Base-by-base conservation (phyloP, 306 rosid genomes). In the Corylus avellana region DNA sequence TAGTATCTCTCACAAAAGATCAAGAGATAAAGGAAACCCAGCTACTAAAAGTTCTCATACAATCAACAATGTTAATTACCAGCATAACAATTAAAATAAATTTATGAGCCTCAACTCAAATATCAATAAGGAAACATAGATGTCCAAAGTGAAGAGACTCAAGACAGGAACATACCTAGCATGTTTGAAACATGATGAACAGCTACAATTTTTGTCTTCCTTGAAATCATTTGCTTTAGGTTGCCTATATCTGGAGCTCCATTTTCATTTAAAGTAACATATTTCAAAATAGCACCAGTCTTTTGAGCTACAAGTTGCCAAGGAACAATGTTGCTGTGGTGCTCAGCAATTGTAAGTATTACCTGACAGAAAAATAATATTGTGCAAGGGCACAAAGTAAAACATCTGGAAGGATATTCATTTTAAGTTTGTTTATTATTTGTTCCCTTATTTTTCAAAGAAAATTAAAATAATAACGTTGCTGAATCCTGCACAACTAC, bases 321-420 rank as follows among this genome's bases (percentile, higher is more conserved):
- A 44, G 98, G 98, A 80, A 92, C 98, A 79, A 94, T 94, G 39
- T 90, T 92, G 74, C 98, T 94, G 82, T 94, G 98, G 86, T 94
- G 98, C 79, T 94, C 97, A 73, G 97, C 98, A 76, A 94, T 87
- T 20, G 97, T 92, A 70, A 92, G 89, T 49, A 94, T 71, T 82
- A 94, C 85, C 98, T 94, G 91, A 55, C 59, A 78, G 73, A 84
- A 79, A 61, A 66, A 51, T 72, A 46, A 69, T 13, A 22, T 6
- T 70, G 29, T 4, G 46, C 8, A 39, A 64, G 56, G 14, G 75
- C 27, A n/a, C 25, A 3, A 42, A n/a, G 25, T 7, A 73, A 73
- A 13, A 73, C 46, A 53, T n/a, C 29, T 0, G 56, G 11, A 16
- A 46, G 47, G 61, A 70, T 39, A 35, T 14, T 64, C 35, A 64